These are phyloP conservation scores for Leonotis leonurus DNA, from an alignment of 257 asterid species.

Conservation along the genomic window DNA sequence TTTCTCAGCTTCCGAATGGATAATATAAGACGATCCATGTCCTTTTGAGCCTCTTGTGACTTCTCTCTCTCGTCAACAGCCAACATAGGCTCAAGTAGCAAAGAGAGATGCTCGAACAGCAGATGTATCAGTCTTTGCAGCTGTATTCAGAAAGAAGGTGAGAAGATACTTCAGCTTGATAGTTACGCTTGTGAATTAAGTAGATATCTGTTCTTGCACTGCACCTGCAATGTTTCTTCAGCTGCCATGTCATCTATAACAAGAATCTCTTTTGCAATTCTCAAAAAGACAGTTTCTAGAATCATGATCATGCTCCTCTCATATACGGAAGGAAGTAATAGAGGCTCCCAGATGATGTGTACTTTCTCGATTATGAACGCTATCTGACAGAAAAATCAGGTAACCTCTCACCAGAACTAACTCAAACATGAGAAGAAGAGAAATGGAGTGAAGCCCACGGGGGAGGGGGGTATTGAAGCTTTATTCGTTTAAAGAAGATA, in stretches of 20 bases:
- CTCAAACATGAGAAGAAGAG: conserved; percentile 10
- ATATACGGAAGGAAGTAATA: conserved; percentile 66
- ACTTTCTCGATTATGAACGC: conserved; percentile 94
- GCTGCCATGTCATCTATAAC: conserved; percentile 94
- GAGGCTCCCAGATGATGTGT: conserved; percentile 84
- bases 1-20: conserved; percentile 67
- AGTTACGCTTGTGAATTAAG: neutral
- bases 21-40: conserved; percentile 36
- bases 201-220: neutral
- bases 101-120: conserved; percentile 69
- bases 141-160: conserved; percentile 29
- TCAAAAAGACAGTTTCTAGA: conserved; percentile 63
- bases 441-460: conserved; percentile 1
- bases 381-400: conserved; percentile 46
- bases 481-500: conserved; percentile 15
- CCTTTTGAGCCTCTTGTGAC: conserved; percentile 37
- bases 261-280: conserved; percentile 73
- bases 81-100: conserved; percentile 56
- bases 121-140: conserved; percentile 74
- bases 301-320: conserved; percentile 65
- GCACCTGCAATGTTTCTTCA: conserved; percentile 94
- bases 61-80: conserved; percentile 27
- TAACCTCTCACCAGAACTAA: conserved; percentile 2
- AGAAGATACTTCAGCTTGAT: conserved; percentile 18
- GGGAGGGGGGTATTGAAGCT: neutral